These are phyloP conservation scores for Chamaenerion angustifolium DNA, from an alignment of 345 rosid species.

Conservation along the genomic window DNA sequence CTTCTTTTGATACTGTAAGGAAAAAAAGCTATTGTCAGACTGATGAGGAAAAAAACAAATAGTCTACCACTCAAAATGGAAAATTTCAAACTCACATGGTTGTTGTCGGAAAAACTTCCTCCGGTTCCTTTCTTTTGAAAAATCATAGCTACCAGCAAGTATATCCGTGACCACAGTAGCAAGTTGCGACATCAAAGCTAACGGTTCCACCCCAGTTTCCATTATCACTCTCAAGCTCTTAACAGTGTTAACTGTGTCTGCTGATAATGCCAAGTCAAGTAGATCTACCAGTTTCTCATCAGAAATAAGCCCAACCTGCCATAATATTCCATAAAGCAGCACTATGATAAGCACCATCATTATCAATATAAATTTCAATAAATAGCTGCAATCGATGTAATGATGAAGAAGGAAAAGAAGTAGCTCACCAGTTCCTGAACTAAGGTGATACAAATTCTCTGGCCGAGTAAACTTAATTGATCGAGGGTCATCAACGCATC, in stretches of 20 bases:
- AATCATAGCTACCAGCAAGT: slow-evolving; percentile 84
- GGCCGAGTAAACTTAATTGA: slow-evolving; percentile 85
- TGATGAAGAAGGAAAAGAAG: neutral
- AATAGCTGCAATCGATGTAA: neutral
- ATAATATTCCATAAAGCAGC: neutral
- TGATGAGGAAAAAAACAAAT: neutral
- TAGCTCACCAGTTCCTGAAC: slow-evolving; percentile 87
- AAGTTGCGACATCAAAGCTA: slow-evolving; percentile 95
- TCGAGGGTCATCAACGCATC: slow-evolving; percentile 96
- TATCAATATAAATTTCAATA: neutral
- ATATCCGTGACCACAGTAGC: slow-evolving; percentile 95
- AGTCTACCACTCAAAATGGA: neutral
- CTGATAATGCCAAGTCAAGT: slow-evolving; percentile 97
- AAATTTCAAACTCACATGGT: slow-evolving; percentile 43
- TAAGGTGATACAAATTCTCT: slow-evolving; percentile 61
- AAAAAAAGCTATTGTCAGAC: slow-evolving; percentile 5
- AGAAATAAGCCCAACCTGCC: slow-evolving; percentile 85
- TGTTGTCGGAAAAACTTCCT: slow-evolving; percentile 72
- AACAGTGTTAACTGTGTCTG: slow-evolving; percentile 94
- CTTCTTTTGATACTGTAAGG: slow-evolving; percentile 81
- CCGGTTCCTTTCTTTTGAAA: slow-evolving; percentile 48
- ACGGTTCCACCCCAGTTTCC: slow-evolving; percentile 92
- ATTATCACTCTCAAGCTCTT: slow-evolving; percentile 78
- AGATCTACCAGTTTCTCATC: slow-evolving; percentile 97
- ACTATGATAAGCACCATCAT: neutral